Base-by-base conservation (phyloP, 2,329 filamentous ascomycete genomes). In the Botryotinia globosa region DNA sequence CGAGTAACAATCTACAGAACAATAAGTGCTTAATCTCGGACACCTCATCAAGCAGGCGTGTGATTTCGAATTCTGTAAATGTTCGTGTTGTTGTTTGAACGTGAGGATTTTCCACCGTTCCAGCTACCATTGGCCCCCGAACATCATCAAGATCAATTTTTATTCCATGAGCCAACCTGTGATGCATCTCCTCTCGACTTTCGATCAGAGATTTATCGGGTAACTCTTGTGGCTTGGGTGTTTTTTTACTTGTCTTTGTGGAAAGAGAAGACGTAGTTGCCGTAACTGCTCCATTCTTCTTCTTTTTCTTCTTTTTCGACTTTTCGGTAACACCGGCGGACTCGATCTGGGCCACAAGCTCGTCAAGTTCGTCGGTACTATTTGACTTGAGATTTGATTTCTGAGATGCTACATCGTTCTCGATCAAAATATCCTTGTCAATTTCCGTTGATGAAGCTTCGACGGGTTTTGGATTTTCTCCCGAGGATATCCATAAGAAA, bases 21-120 rank as follows among this genome's bases (percentile, higher is more conserved):
- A 87, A 76, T 20, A 85, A 80, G 71, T 83, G 78, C 77, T 86
- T 86, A 75, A 87, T 85, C 75, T 86, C 84, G 20, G 81, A 80
- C 45, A 86, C 81, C n/a, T 87, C 83, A 4, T 80, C 77, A 25
- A 85, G 78, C 3, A 86, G 76, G 25, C 76, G 73, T 44, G 83
- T 80, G 34, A 85, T 82, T 73, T 86, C 84, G 20, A 83, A 81
- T 44, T 84, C 82, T 9, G 82, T 79, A 42, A 85, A 77, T 0
- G 82, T 80, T 1, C 82, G 78, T 10, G 82, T 84, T 56, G 81
- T 82, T 48, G 74, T 77, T 48, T 59, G 48, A 16, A 67, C 25
- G 29, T 48, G 22, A 58, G 70, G 70, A n/a, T 72, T 72, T 48
- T 81, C 79, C 9, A 80, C 65, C 2, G 79, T 81, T 22, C 81